Percentiles rank a stretch among this genome's conserved stretches.
These are phyloP conservation scores for Tanacetum coccineum DNA, from an alignment of 129 eudicot species.

Conservation along the genomic window DNA sequence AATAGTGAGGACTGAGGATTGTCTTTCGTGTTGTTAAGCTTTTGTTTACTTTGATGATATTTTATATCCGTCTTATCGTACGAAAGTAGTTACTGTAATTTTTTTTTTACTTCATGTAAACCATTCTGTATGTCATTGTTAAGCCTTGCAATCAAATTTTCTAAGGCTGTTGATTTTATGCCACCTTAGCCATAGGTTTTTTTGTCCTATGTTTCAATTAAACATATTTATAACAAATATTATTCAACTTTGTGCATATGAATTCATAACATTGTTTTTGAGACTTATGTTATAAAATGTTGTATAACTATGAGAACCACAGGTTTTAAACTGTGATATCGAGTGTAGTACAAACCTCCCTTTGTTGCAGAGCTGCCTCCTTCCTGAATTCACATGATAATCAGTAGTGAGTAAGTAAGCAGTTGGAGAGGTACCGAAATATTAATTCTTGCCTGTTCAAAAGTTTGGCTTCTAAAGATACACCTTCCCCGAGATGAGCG, in stretches of 20 bases:
- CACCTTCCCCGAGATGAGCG: conserved; percentile 87
- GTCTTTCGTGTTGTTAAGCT: no score
- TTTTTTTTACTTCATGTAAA: no score
- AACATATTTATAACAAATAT: no score
- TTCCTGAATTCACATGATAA: conserved; percentile 42
- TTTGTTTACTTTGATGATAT: neutral
- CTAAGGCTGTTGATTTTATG: neutral
- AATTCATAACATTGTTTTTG: no score
- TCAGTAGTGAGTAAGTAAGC: neutral
- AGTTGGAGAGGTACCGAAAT: conserved; percentile 4
- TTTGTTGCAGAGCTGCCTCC: conserved; percentile 81
- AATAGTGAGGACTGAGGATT: no score
- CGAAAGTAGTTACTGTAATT: no score
- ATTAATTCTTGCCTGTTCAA: conserved; percentile 75
- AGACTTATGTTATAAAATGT: neutral
- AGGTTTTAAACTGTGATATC: no score
- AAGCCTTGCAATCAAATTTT: neutral
- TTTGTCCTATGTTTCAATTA: no score
- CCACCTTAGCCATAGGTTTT: neutral
- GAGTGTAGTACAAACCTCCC: conserved; percentile 89
- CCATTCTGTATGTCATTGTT: neutral
- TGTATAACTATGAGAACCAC: no score
- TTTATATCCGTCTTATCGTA: no score
- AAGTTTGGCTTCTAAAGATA: conserved; percentile 83
- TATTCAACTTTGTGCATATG: no score